Percentiles rank a stretch among this genome's conserved stretches.
These are phyloP conservation scores for Nitzschia inconspicua DNA, from an alignment of 108 stramenopile species.

Conservation along the genomic window DNA sequence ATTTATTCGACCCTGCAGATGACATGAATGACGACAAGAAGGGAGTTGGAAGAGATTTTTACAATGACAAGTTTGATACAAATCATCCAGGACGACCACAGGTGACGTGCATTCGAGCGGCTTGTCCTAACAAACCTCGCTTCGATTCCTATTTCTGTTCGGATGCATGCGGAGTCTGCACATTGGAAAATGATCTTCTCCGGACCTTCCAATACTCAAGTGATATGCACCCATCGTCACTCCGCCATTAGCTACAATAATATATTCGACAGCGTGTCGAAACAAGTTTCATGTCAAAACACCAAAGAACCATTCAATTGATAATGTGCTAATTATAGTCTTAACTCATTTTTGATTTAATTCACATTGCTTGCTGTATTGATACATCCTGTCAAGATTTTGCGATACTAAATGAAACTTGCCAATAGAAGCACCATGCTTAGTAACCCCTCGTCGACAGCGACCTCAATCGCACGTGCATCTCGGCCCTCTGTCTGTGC, in stretches of 20 bases:
- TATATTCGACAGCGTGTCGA: too few relatives aligned
- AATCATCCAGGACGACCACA: background rate
- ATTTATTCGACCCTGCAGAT: slow-evolving; percentile 84
- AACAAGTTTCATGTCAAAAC: too few relatives aligned
- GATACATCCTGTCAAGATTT: background rate
- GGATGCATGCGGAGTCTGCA: slow-evolving; percentile 72
- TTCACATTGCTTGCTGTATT: background rate
- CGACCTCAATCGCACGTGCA: background rate
- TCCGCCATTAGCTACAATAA: slow-evolving; percentile 45
- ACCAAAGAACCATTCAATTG: too few relatives aligned
- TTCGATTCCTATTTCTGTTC: slow-evolving; percentile 87
- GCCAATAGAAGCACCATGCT: slow-evolving; percentile 28
- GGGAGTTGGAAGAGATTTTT: background rate
- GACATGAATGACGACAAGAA: slow-evolving; percentile 27
- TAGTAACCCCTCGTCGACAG: slow-evolving; percentile 29
- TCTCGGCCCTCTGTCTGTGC: slow-evolving; percentile 17
- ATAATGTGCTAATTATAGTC: too few relatives aligned
- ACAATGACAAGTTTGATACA: background rate
- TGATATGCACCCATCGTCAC: slow-evolving; percentile 63
- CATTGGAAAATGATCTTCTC: slow-evolving; percentile 67
- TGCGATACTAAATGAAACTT: slow-evolving; percentile 36
- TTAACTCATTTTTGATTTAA: too few relatives aligned
- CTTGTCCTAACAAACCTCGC: slow-evolving; percentile 49
- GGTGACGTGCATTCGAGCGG: slow-evolving; percentile 39
- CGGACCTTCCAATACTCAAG: slow-evolving; percentile 57